Evolutionary conservation across 2,329 filamentous ascomycete species (phyloP).

Genomic region (Pleurostoma richardsiae): DNA sequence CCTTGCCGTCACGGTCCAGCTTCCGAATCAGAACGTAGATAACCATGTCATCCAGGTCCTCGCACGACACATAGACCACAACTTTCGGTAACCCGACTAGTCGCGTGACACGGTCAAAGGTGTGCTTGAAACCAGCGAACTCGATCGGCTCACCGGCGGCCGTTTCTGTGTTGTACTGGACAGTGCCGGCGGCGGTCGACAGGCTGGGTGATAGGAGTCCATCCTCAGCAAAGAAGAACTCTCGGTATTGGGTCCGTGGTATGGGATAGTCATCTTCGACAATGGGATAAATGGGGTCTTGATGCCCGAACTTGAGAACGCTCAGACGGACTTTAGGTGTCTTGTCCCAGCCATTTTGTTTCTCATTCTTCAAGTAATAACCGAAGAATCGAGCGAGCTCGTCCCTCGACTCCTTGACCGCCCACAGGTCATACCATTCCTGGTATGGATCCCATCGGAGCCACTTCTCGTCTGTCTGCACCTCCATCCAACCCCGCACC

Average conservation of each 20-base stretch:
- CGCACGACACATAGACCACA: conserved; percentile 33
- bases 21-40: conserved; percentile 36
- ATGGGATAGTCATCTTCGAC: conserved; percentile 26
- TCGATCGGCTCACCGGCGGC: neutral
- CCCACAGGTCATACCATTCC: conserved; percentile 39
- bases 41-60: conserved; percentile 32
- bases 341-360: conserved; percentile 36
- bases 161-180: conserved; percentile 22
- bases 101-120: conserved; percentile 24
- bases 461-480: conserved; percentile 31
- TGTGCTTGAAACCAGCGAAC: conserved; percentile 23
- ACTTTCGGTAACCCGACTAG: conserved; percentile 38
- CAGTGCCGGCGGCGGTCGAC: neutral
- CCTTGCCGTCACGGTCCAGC: conserved; percentile 9
- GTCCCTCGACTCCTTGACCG: conserved; percentile 20
- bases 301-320: conserved; percentile 27
- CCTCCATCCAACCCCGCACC: conserved; percentile 26
- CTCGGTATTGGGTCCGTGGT: conserved; percentile 24
- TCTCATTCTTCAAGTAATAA: conserved; percentile 30
- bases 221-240: conserved; percentile 15
- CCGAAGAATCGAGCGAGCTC: conserved; percentile 38
- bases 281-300: conserved; percentile 22
- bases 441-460: conserved; percentile 29
- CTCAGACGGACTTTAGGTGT: conserved; percentile 38
- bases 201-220: conserved; percentile 12